phyloP scores from a whole-genome alignment of 495 filamentous ascomycete genomes.

The Cladorrhinum samala region DNA sequence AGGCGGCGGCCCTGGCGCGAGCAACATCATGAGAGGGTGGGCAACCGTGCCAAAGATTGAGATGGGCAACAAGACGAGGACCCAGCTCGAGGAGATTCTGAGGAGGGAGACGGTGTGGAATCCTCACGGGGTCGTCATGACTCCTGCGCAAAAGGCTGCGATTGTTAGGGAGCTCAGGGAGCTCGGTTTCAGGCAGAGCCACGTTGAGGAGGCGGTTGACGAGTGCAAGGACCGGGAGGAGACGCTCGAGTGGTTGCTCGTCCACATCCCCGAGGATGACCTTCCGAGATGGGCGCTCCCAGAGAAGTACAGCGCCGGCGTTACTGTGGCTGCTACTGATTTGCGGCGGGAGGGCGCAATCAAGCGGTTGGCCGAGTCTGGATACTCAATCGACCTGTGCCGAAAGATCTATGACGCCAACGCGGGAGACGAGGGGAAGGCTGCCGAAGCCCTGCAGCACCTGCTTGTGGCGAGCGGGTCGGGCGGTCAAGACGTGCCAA shows the following conservation, averaged over 20 bases:
- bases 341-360: conserved; percentile 70
- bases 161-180: conserved; percentile 68
- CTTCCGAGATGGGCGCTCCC: conserved; percentile 84
- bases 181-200: conserved; percentile 78
- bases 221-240: conserved; percentile 93
- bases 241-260: conserved; percentile 81
- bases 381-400: conserved; percentile 81
- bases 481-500: conserved; percentile 4
- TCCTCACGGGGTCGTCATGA: conserved; percentile 60
- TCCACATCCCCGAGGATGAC: conserved; percentile 96
- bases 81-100: conserved; percentile 71
- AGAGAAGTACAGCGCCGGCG: conserved; percentile 80
- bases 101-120: conserved; percentile 81
- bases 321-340: conserved; percentile 75
- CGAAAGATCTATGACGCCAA: conserved; percentile 62
- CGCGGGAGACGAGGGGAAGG: conserved; percentile 64
- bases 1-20: conserved; percentile 12
- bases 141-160: conserved; percentile 45
- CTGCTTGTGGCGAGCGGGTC: conserved; percentile 51
- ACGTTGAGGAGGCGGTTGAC: conserved; percentile 79
- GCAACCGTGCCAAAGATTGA: conserved; percentile 81
- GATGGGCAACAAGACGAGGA: conserved; percentile 72
- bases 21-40: conserved; percentile 64
- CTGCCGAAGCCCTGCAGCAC: conserved; percentile 71
- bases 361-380: conserved; percentile 72